Conservation (phyloP, 495 filamentous ascomycete species). For the Trichoderma reesei region DNA sequence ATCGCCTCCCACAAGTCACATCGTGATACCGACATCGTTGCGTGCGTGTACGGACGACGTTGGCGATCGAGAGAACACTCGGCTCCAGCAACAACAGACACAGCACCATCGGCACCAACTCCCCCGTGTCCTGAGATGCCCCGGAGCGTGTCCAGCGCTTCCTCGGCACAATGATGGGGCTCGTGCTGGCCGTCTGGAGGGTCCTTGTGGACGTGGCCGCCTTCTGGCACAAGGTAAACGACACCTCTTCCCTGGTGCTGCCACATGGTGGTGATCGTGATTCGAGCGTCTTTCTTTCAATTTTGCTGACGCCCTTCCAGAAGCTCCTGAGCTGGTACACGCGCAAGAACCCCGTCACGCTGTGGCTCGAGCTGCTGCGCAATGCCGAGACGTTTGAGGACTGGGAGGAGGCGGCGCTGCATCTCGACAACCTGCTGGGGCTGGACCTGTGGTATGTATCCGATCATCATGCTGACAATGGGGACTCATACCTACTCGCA, state of each 20-base stretch:
- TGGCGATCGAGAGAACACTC: neutral
- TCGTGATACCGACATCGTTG: no score
- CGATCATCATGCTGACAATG: no score
- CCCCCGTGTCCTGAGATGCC: neutral
- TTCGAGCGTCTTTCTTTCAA: no score
- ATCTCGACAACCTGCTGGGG: constrained; percentile 66
- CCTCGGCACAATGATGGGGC: constrained; percentile 10
- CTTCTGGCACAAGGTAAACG: constrained; percentile 56
- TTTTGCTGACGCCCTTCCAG: constrained; percentile 25
- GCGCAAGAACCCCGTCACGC: constrained; percentile 40
- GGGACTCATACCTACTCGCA: no score
- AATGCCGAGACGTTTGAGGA: constrained; percentile 64
- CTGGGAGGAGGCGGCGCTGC: constrained; percentile 72
- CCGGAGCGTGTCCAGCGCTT: neutral
- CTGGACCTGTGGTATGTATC: constrained; percentile 71
- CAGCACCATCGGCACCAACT: no score
- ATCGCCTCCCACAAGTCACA: no score
- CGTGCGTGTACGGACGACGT: neutral
- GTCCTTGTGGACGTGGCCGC: constrained; percentile 52
- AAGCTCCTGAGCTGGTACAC: constrained; percentile 47
- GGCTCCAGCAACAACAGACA: neutral
- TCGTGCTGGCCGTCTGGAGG: constrained; percentile 39
- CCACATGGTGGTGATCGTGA: constrained; percentile 9
- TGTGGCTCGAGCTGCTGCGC: constrained; percentile 47
- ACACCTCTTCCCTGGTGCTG: constrained; percentile 1